Evolutionary conservation across 2,329 filamentous ascomycete species (phyloP).

Genomic region (Aspergillus sp.): DNA sequence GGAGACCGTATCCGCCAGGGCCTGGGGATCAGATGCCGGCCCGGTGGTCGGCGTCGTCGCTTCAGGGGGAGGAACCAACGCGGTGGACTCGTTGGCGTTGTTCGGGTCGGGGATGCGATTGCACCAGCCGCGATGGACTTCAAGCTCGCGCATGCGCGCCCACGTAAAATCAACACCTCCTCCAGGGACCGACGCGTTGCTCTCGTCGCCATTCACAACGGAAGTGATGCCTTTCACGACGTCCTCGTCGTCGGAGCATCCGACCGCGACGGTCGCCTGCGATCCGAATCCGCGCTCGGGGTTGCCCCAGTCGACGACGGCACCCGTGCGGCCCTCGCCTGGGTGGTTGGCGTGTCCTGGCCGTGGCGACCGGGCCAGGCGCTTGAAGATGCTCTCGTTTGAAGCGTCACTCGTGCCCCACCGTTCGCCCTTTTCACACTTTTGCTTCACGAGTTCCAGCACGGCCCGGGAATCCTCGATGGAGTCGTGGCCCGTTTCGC

Average conservation of each 20-base stretch:
- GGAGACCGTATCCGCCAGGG: conserved; percentile 48
- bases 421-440: conserved; percentile 84
- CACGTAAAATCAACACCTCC: conserved; percentile 62
- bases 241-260: conserved; percentile 56
- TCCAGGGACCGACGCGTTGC: conserved; percentile 43
- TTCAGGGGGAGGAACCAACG: conserved; percentile 25
- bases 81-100: conserved; percentile 39
- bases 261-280: conserved; percentile 56
- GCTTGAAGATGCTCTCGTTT: conserved; percentile 85
- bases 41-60: conserved; percentile 19
- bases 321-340: conserved; percentile 42
- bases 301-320: conserved; percentile 86
- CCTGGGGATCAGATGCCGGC: conserved; percentile 11
- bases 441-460: conserved; percentile 89
- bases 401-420: conserved; percentile 81
- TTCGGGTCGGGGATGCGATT: conserved; percentile 49
- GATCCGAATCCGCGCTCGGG: conserved; percentile 62
- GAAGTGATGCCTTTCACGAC: conserved; percentile 57
- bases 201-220: conserved; percentile 50
- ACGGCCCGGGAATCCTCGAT: conserved; percentile 90
- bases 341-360: conserved; percentile 34
- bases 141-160: conserved; percentile 62
- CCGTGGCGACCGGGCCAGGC: conserved; percentile 61
- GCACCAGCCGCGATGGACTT: conserved; percentile 61
- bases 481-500: conserved; percentile 77